Evolutionary conservation across 116 monocot species (phyloP), one percentile per base, ranked within the genome.

Genomic region (Zostera marina): DNA sequence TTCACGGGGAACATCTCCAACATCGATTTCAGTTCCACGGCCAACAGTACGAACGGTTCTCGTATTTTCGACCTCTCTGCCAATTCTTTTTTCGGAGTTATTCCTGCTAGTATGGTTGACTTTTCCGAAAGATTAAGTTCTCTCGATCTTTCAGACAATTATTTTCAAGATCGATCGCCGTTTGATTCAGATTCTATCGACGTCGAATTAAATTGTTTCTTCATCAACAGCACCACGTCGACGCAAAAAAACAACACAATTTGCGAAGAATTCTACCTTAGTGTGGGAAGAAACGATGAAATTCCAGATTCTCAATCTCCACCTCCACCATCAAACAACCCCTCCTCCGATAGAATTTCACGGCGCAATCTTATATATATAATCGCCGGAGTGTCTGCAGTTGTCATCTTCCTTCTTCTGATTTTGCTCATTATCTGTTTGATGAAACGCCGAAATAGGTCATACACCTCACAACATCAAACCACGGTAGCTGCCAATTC

Each of bases 81-180:
- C 60, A 92, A 92, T 67, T 53, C 69, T 12, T 83, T 56, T 52
- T 83, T 81, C 24, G 87, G 92, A 8, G 11, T 43, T 4, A 46
- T 93, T 9, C 63, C 81, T 41, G 12, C 61, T 1, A 49, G 59
- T 0, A 68, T 72, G 13, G 11, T 11, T 0, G n/a, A 52, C 44
- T 13, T 76, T 46, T 67, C 84, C 14, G 17, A 20, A n/a, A 70
- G 62, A 54, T 71, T 75, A 46, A 40, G 6, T n/a, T 64, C 22
- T 32, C 74, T 75, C 3, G 73, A 88, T 69, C 45, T 94, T 44
- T 88, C 84, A 0, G 66, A 20, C 3, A 94, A 94, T 26, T 94
- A 81, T 45, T 84, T 94, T 40, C 24, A 82, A 44, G 81, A 82
- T 46, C 43, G 11, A 0, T 49, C 53, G 11, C 74, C 79, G 4